These are phyloP conservation scores for Physcomitrium patens DNA, from an alignment of 225 moss, liverwort and hornwort genomes.

Conservation along the genomic window DNA sequence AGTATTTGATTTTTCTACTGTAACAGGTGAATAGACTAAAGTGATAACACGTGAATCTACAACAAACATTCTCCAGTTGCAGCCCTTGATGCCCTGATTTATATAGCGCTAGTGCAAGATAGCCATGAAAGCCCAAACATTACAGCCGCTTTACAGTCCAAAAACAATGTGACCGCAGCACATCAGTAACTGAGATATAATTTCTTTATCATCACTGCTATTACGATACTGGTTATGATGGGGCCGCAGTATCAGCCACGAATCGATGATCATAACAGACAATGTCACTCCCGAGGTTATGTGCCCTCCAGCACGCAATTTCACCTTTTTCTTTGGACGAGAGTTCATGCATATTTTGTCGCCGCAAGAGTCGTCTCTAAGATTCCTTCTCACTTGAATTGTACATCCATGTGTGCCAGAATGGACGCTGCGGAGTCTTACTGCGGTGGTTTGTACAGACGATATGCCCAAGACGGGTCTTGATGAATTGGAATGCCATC, in stretches of 20 bases:
- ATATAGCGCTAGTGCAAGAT: not conserved
- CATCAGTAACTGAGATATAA: slow-evolving; percentile 4
- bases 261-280: slow-evolving; percentile 23
- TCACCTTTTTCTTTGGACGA: not conserved
- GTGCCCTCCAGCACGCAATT: slow-evolving; percentile 31
- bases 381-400: not conserved
- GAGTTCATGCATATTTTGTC: not conserved
- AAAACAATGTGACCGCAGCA: slow-evolving; percentile 2
- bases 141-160: not conserved
- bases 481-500: slow-evolving; percentile 19
- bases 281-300: slow-evolving; percentile 26
- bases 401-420: not conserved
- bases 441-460: slow-evolving; percentile 26
- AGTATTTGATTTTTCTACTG: too few relatives aligned
- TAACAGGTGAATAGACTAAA: too few relatives aligned
- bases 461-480: slow-evolving; percentile 20
- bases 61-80: not conserved
- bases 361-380: not conserved
- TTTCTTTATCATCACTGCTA: not conserved
- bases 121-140: not conserved
- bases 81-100: not conserved
- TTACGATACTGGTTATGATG: not conserved
- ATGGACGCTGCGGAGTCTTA: slow-evolving; percentile 16
- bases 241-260: slow-evolving; percentile 4
- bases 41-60: too few relatives aligned